Evolutionary conservation across 2,329 filamentous ascomycete genomes (phyloP), one percentile per base, ranked within the genome.

Genomic region (Alternaria alternata): DNA sequence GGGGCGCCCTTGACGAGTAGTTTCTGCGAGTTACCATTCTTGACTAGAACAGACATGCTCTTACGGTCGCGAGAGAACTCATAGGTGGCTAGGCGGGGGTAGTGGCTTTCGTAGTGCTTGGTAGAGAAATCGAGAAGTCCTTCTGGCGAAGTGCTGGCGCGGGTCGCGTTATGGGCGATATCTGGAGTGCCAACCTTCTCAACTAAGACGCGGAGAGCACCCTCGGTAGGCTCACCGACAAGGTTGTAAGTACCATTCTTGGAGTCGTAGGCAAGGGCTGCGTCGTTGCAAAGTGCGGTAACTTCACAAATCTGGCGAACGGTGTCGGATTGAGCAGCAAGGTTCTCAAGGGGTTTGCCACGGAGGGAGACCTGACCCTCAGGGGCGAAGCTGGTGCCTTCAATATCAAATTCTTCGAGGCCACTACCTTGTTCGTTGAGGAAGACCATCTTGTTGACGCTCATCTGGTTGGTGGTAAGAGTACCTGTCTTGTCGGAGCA

Each of bases 401-500:
- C 90, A 30, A 99, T 91, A 62, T 95, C 90, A 48, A 97, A 86
- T 77, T 97, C 94, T 71, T 94, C 91, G 24, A 98, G 83, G 59
- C 87, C 89, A 54, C 83, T 87, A 49, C 92, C 94, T 61, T 86
- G 80, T 67, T 91, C 88, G 71, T 87, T 89, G 68, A 99, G 85
- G 76, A 94, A 92, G 48, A 97, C 91, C 57, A 98, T 82, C 81
- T 94, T 96, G 83, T 89, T 95, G 57, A 97, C 95, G 75, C 95
- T 98, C 95, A 99, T 99, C 81, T 98, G 94, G 82, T 99, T 99
- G 41, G 95, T 99, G 11, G 95, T 99, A 76, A 99, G 82, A 49
- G 95, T 99, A 70, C 95, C 96, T 5, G 95, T 99, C 85, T 99
- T 99, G 85, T 99, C 95, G 4, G 96, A 99, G 84, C 96, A 99